Evolutionary conservation across 129 eudicot species (phyloP).

Genomic region (Ambrosia trifida): DNA sequence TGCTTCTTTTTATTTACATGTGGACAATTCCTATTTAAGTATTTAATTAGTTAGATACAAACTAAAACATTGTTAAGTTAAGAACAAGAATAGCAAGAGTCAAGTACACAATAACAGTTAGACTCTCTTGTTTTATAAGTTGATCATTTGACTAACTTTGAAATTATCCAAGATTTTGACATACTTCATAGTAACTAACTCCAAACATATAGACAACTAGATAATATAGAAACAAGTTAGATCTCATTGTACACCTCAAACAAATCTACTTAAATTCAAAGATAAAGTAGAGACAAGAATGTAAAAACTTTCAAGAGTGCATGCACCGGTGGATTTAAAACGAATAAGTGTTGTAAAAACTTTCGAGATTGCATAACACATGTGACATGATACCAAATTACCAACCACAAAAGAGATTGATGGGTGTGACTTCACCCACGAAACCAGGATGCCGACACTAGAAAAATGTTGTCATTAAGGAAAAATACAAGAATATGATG

Average conservation of each 20-base stretch:
- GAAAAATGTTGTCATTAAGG: slow-evolving; percentile 32
- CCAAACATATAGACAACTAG: slow-evolving; percentile 9
- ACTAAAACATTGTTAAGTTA: slow-evolving; percentile 7
- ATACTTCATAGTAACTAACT: slow-evolving; percentile 12
- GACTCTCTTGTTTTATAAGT: neutral
- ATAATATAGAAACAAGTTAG: neutral
- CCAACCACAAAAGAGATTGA: slow-evolving; percentile 22
- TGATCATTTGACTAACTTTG: slow-evolving; percentile 15
- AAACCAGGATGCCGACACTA: slow-evolving; percentile 32
- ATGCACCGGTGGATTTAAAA: slow-evolving; percentile 7
- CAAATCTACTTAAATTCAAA: slow-evolving; percentile 2
- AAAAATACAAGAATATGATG: slow-evolving; percentile 39
- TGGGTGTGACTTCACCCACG: slow-evolving; percentile 25
- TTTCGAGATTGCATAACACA: slow-evolving; percentile 13
- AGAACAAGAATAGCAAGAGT: slow-evolving; percentile 6
- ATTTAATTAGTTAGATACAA: slow-evolving; percentile 1
- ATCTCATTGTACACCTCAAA: slow-evolving; percentile 4
- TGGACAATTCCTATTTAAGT: neutral
- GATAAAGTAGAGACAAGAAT: slow-evolving; percentile 23
- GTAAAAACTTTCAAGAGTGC: slow-evolving; percentile 14
- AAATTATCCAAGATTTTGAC: slow-evolving; percentile 21
- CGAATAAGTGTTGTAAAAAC: slow-evolving; percentile 8
- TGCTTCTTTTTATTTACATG: neutral
- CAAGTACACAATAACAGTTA: neutral
- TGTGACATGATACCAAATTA: no score